Evolutionary conservation across 1,139 yeast genomes (phyloP), one percentile per base, ranked within the genome.

Genomic region (Yamadazyma pseudoaaseri): DNA sequence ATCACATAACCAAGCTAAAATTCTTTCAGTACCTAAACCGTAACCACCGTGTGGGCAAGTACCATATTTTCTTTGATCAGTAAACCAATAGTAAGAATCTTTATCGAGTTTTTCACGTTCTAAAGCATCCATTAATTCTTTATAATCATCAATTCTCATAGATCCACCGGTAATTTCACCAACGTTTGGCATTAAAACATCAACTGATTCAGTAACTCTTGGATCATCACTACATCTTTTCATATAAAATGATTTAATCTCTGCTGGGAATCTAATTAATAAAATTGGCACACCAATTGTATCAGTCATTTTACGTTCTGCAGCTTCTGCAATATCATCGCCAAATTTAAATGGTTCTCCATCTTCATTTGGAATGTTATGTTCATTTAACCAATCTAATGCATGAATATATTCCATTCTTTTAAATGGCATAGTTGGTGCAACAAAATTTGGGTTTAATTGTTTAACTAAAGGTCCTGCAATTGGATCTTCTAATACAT

Each of bases 101-200:
- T 87, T 76, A 56, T 81, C 82, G 53, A 92, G 86, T 36, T 81
- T 81, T 70, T 92, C 98, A 64, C 97, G 86, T 69, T 82, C 81
- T 73, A 90, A 84, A 36, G 96, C 97, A 34, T 80, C 95, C 53
- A 85, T 60, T 51, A 92, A 75, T 62, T 90, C 97, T 29, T 86
- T 89, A 44, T 76, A 70, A 51, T 81, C 79, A 47, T 76, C 79
- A 49, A 89, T 89, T 77, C 99, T 89, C 99, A 92, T 92, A 34
- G 97, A 90, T 39, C 98, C 98, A 62, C 98, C 98, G 31, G 95
- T 86, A 55, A 92, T 85, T 68, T 90, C 97, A 60, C 98, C 98
- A 37, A 92, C 98, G 54, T 86, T 90, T 53, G 98, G 98, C 96
- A 92, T 90, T 60, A 92, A 76, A 24, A 94, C 96, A 64, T 92